Evolutionary conservation across 1,284 basidiomycete species (phyloP), one percentile per base, ranked within the genome.

Genomic region (Pyrrhoderma noxium): DNA sequence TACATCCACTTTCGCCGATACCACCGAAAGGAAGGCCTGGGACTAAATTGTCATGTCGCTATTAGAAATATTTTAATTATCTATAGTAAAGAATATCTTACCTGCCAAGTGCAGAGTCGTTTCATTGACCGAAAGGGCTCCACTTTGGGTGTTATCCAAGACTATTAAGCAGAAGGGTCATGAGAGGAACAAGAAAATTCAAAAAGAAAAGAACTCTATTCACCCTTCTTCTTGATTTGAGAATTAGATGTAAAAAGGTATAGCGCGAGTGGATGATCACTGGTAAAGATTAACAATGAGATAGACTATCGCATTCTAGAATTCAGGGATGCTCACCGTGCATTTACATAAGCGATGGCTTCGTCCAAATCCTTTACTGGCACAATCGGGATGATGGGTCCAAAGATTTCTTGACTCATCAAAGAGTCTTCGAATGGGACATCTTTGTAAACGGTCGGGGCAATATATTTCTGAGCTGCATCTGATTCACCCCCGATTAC

Each of bases 331-430:
- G 65, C 72, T 38, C 55, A 82, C 80, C 71, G 70, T 14, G 64
- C 62, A 60, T 87, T 88, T 52, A 92, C 74, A 55, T 82, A 82
- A 19, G 71, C 70, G 55, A 93, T 82, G 2, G 85, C 89, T 42
- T 79, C 80, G 31, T 91, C 85, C 9, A 91, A 55, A 54, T 76
- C 64, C 52, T 84, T 76, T 16, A 93, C 81, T 0, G 87, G 78
- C 0, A 95, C 71, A 47, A 96, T 75, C 4, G 90, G 85, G 18
- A 95, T 69, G 5, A 91, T 58, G 3, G 89, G 87, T 2, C 86
- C 89, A 62, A 91, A 89, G 14, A 88, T 72, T 61, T 89, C 85
- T 82, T 93, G 84, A 65, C 79, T 75, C 79, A 93, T 79, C 57
- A 93, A 62, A 2, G 77, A 77, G 64, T 93, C 89, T 55, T 81